phyloP scores from a whole-genome alignment of 768 basidiomycete genomes.

The Pleurotus tuoliensis region DNA sequence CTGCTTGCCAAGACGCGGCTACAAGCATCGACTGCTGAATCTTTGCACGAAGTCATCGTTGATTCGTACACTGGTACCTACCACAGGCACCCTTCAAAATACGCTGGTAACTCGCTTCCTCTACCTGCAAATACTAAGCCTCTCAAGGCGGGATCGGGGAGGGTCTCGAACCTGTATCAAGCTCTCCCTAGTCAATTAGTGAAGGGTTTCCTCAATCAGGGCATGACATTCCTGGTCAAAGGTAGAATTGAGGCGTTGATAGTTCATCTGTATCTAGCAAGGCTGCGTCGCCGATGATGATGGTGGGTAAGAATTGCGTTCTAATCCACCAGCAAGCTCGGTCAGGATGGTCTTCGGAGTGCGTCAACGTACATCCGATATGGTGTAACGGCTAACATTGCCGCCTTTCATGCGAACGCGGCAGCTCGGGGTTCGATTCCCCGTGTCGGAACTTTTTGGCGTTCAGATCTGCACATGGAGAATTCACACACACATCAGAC shows the following conservation, averaged over 20 bases:
- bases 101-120: slow-evolving; percentile 3
- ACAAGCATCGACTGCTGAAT: slow-evolving; percentile 40
- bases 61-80: slow-evolving; percentile 29
- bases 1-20: slow-evolving; percentile 58
- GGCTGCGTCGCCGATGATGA: not conserved
- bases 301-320: not conserved
- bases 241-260: slow-evolving; percentile 30
- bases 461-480: not conserved
- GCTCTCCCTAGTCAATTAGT: slow-evolving; percentile 46
- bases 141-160: slow-evolving; percentile 17
- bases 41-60: slow-evolving; percentile 23
- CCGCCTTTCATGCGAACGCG: slow-evolving; percentile 51
- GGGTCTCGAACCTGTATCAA: slow-evolving; percentile 43
- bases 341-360: too few species aligned
- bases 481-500: not conserved
- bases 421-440: slow-evolving; percentile 59
- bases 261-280: slow-evolving; percentile 15
- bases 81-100: slow-evolving; percentile 7
- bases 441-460: slow-evolving; percentile 41
- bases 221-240: slow-evolving; percentile 56
- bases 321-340: not conserved
- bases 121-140: not conserved
- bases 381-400: slow-evolving; percentile 65
- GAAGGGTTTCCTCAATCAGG: slow-evolving; percentile 55
- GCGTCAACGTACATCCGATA: slow-evolving; percentile 23